phyloP scores from a whole-genome alignment of 108 stramenopile species.

The Schizochytrium sp. region DNA sequence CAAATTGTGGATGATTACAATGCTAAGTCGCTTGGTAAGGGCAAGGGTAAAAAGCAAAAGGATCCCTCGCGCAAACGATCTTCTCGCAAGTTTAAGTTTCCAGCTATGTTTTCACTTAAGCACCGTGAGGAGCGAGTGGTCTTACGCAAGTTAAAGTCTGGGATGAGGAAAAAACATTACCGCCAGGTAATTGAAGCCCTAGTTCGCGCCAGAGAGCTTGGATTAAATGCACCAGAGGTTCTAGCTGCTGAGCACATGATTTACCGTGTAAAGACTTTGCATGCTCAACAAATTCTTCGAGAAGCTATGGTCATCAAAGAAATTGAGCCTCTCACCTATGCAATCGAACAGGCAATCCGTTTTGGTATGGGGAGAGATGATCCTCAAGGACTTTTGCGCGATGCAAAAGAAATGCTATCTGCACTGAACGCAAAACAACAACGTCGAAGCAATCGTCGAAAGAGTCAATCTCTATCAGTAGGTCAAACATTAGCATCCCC shows the following conservation, averaged over 20 bases:
- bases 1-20: constrained; percentile 24
- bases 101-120: neutral
- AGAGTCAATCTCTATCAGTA: neutral
- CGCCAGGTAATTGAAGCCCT: constrained; percentile 52
- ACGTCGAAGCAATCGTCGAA: neutral
- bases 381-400: constrained; percentile 31
- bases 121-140: constrained; percentile 39
- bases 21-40: neutral
- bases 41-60: neutral
- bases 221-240: constrained; percentile 1
- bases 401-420: constrained; percentile 27
- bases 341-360: constrained; percentile 14
- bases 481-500: neutral
- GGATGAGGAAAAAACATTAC: constrained; percentile 41
- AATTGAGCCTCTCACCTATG: neutral
- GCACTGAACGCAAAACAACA: neutral
- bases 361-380: constrained; percentile 48
- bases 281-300: constrained; percentile 53
- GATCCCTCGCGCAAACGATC: neutral
- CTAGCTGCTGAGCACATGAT: constrained; percentile 35
- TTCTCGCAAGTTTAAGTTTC: neutral
- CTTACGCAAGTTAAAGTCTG: constrained; percentile 49
- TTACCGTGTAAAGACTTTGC: constrained; percentile 28
- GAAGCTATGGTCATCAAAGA: constrained; percentile 35
- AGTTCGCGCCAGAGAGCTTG: constrained; percentile 22